Evolutionary conservation across 768 basidiomycete genomes (phyloP), one percentile per base, ranked within the genome.

Genomic region (Leucocoprinus leucothites): DNA sequence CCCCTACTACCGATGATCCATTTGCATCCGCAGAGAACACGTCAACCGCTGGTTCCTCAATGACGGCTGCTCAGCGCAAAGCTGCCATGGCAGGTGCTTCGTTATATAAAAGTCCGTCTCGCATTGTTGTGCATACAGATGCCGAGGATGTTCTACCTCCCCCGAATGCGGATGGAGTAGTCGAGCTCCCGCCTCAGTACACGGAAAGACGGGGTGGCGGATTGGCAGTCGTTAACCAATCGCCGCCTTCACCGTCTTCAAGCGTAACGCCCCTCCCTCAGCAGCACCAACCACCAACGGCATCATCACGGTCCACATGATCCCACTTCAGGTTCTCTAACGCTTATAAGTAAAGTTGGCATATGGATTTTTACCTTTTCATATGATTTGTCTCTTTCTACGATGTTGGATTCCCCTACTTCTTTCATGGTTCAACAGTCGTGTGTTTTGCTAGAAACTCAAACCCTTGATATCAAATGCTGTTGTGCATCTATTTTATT

Each of bases 141-240:
- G 78, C 77, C 7, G 86, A 87, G 51, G 87, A 89, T 61, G 69
- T 63, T 11, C 36, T 71, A 9, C 72, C 80, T 6, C 70, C 67
- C 38, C 67, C 69, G 19, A 72, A 73, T 50, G 76, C 72, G 22
- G 69, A 78, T 16, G 86, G 76, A 5, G 69, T 87, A 19, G 76
- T 89, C 5, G 89, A 91, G 68, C 75, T 89, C n/a, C 89, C 89
- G 24, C 88, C 88, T 14, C 82, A 82, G 64, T 91, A 91, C 63
- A 76, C 76, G 22, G 85, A 82, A 57, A 71, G 79, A 34, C 77
- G 76, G 18, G 38, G 3, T n/a, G 38, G 38, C 3, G 68, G 61
- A 13, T 65, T 68, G 47, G 35, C 51, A 38, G 48, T 54, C 47
- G 36, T 51, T 5, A 56, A 56, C 9, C 47, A 43, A 14, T 48